These are phyloP conservation scores for Arachis monticola DNA, from an alignment of 331 rosid species.

Conservation along the genomic window DNA sequence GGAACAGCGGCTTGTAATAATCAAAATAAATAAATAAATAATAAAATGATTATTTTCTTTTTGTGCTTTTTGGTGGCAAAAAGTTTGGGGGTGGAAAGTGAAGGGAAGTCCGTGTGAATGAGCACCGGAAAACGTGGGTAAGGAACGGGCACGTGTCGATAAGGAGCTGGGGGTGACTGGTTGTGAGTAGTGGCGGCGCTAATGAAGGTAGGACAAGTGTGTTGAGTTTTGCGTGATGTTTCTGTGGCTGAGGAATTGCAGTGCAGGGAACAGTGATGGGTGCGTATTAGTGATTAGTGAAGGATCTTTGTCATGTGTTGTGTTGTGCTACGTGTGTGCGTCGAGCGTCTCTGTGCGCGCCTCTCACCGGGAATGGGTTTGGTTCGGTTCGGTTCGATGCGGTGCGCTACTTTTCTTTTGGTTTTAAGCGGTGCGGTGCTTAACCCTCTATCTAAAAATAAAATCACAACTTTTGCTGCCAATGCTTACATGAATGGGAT, in stretches of 20 bases:
- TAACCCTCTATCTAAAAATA: too few species aligned
- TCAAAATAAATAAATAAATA: too few species aligned
- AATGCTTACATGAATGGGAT: too few species aligned
- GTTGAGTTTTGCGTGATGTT: not conserved
- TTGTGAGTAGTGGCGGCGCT: conserved; percentile 11
- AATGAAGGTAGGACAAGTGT: not conserved
- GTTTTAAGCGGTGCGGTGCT: not conserved
- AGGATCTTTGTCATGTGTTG: not conserved
- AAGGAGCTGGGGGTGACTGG: not conserved
- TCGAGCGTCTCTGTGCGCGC: not conserved
- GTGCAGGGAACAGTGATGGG: not conserved
- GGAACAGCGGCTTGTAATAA: not conserved
- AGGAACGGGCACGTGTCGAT: conserved; percentile 47
- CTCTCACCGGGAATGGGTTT: not conserved
- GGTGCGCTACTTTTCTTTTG: too few species aligned
- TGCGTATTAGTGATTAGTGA: not conserved
- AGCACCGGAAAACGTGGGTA: conserved; percentile 21
- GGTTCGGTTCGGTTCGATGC: not conserved
- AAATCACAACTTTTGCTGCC: too few species aligned
- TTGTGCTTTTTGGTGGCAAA: conserved; percentile 20
- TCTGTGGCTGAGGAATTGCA: not conserved
- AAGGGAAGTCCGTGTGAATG: conserved; percentile 23
- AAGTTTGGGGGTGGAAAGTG: conserved; percentile 39
- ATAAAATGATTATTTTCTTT: too few species aligned
- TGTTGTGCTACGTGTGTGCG: not conserved